Base-by-base conservation (phyloP, 78 protist species). In the Thecamonas trahens region DNA sequence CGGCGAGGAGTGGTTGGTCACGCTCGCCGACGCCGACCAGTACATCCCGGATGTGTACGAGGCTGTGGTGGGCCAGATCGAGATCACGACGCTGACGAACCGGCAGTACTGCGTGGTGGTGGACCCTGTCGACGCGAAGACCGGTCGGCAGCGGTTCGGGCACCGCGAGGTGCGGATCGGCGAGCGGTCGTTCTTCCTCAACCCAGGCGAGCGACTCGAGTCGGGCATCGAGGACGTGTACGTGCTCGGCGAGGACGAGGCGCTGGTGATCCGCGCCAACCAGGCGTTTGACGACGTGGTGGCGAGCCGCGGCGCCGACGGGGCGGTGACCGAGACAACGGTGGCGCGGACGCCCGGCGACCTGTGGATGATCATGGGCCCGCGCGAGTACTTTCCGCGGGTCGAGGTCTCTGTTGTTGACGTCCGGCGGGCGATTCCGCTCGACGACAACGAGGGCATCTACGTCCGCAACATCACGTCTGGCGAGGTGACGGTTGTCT, bases 371-470 rank as follows among this genome's bases (percentile, higher is more conserved):
- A 68, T 91, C 61, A 38, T 58, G 61, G 96, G 96, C 39, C 92
- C 96, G 37, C 24, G 47, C 39, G 94, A 91, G 58, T 90, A 84
- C 69, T 78, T 90, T 15, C 96, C 96, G 66, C 86, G 88, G 26
- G 83, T 80, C 28, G 68, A 74, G 61, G 92, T 89, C 28, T 88
- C 83, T 49, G 85, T 91, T 18, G 73, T 90, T 17, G 78, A 79
- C 55, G 68, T 52, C 69, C 83, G 93, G 61, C 11, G n/a, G 40
- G 79, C 92, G 40, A 86, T 91, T 61, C 90, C 96, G 52, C 85
- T 91, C 44, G 92, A 87, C 61, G 90, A 85, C 63, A 91, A 90
- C 77, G 96, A 91, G 74, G 96, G 96, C 69, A 71, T 88, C 72
- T 88, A 88, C 76, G 83, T 88, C 49, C 81, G 92, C 50, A 87